phyloP scores from a whole-genome alignment of 176 grass and related monocot genomes.

The Musa acuminata region DNA sequence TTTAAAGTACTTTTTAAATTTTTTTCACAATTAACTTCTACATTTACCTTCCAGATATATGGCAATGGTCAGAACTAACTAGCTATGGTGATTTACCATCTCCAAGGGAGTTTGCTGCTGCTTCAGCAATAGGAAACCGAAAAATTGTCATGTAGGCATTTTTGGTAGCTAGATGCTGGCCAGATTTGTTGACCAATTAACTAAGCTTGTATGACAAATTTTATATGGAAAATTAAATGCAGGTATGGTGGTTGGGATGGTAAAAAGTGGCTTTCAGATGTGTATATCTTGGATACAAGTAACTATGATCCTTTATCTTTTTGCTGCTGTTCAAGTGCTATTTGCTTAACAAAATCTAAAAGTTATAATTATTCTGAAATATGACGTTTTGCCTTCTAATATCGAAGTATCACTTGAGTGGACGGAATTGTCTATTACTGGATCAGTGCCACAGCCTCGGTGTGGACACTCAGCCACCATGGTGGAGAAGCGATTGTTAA shows the following conservation, averaged over 20 bases:
- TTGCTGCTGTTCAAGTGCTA: constrained; percentile 3
- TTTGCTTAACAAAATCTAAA: neutral
- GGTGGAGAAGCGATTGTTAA: constrained; percentile 87
- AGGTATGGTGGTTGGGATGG: constrained; percentile 96
- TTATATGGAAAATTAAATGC: constrained; percentile 20
- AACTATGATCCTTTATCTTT: constrained; percentile 19
- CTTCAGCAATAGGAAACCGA: constrained; percentile 86
- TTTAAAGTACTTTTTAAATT: neutral
- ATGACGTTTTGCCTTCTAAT: constrained; percentile 4
- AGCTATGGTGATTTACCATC: constrained; percentile 92
- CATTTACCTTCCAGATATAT: constrained; percentile 44
- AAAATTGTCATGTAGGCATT: constrained; percentile 75
- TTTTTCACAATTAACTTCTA: constrained; percentile 12
- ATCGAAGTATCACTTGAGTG: constrained; percentile 73
- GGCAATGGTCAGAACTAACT: constrained; percentile 94
- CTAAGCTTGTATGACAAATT: neutral
- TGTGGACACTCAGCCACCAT: constrained; percentile 93
- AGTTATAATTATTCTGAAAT: neutral
- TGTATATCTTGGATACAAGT: constrained; percentile 98
- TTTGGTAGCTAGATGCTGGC: neutral
- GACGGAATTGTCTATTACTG: constrained; percentile 71
- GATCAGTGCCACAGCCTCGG: constrained; percentile 63
- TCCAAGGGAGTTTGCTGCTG: constrained; percentile 70
- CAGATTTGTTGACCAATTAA: neutral
- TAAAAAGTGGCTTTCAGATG: constrained; percentile 95